A percentile compares a stretch with the other conserved stretches of the same genome.
These are phyloP conservation scores for Triticum monococcum DNA, from an alignment of 176 grass and related monocot species.

Conservation along the genomic window DNA sequence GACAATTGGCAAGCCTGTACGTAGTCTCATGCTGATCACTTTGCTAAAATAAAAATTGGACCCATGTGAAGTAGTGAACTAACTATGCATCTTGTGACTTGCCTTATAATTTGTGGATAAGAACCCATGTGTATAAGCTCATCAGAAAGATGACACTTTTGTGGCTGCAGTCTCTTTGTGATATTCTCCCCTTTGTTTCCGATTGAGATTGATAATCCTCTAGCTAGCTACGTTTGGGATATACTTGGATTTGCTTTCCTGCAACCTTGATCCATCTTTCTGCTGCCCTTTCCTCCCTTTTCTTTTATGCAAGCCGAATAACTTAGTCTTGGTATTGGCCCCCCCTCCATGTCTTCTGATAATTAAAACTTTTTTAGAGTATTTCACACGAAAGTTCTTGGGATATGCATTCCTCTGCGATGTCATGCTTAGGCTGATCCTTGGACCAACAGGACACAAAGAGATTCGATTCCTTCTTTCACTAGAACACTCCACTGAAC, in stretches of 20 bases:
- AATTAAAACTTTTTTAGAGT: background rate
- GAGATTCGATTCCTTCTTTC: constrained; percentile 27
- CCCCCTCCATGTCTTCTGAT: background rate
- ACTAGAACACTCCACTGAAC: constrained; percentile 19
- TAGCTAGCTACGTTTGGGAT: constrained; percentile 15
- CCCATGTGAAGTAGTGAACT: background rate
- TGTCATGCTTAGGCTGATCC: background rate
- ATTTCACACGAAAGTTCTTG: background rate
- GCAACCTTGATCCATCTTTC: constrained; percentile 25
- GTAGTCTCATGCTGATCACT: no score
- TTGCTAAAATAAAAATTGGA: background rate
- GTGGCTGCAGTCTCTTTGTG: constrained; percentile 27
- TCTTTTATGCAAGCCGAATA: background rate
- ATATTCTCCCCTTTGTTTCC: constrained; percentile 5
- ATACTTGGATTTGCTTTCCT: constrained; percentile 40
- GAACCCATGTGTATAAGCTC: background rate
- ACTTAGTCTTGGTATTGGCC: background rate
- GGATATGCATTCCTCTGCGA: background rate
- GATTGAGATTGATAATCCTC: constrained; percentile 14
- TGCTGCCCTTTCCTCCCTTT: background rate
- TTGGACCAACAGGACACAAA: background rate
- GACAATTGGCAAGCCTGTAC: no score
- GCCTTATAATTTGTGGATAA: background rate
- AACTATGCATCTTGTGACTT: background rate
- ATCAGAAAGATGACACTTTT: constrained; percentile 3